Percentiles rank a stretch among this genome's conserved stretches.
These are phyloP conservation scores for Dentiscutata heterogama DNA, from an alignment of 371 early-diverging fungal species.

Conservation along the genomic window DNA sequence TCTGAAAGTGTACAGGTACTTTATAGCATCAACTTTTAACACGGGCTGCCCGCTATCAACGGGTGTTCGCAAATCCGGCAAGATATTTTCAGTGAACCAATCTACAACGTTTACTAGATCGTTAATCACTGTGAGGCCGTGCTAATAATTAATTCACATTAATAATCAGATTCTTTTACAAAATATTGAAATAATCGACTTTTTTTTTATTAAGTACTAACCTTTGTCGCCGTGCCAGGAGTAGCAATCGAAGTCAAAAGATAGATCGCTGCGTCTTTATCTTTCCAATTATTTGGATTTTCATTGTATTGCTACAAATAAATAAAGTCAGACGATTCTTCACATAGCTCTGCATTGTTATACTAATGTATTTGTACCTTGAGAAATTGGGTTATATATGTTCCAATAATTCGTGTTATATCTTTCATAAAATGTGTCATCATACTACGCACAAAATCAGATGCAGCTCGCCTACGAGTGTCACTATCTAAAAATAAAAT, in stretches of 20 bases:
- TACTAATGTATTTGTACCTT: slow-evolving; percentile 53
- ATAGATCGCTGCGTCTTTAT: slow-evolving; percentile 95
- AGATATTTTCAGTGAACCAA: slow-evolving; percentile 84
- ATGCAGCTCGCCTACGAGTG: slow-evolving; percentile 92
- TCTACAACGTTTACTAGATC: slow-evolving; percentile 82
- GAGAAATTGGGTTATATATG: slow-evolving; percentile 80
- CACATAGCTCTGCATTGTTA: neutral
- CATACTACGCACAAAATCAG: slow-evolving; percentile 93
- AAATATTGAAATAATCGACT: neutral
- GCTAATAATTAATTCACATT: slow-evolving; percentile 54
- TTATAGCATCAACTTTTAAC: slow-evolving; percentile 93
- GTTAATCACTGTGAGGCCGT: slow-evolving; percentile 86
- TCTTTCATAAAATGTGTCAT: slow-evolving; percentile 86
- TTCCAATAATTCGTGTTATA: slow-evolving; percentile 83
- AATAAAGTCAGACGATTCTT: neutral
- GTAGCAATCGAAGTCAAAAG: slow-evolving; percentile 90
- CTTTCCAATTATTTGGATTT: slow-evolving; percentile 86
- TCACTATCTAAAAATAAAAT: slow-evolving; percentile 73
- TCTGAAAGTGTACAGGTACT: slow-evolving; percentile 92
- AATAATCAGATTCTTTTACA: slow-evolving; percentile 39
- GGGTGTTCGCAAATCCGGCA: slow-evolving; percentile 82
- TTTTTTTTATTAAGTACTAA: slow-evolving; percentile 44
- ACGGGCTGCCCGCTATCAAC: slow-evolving; percentile 83
- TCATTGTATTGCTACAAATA: slow-evolving; percentile 68
- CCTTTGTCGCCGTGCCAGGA: slow-evolving; percentile 67